These are phyloP conservation scores for Hyphodiscus hymeniophilus DNA, from an alignment of 495 filamentous ascomycete genomes.

Conservation along the genomic window DNA sequence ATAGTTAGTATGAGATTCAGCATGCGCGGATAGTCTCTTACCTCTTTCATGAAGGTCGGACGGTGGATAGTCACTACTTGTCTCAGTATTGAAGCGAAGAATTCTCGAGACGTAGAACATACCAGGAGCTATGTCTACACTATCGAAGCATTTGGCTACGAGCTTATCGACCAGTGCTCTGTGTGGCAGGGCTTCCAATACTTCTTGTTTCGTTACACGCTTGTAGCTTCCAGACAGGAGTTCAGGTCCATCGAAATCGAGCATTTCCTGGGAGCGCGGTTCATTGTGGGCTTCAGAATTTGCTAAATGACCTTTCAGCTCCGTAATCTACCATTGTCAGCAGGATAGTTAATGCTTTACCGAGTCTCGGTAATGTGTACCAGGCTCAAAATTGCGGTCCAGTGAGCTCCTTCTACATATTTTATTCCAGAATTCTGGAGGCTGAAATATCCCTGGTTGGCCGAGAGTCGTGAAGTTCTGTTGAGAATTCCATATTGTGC, in stretches of 20 bases:
- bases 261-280: slow-evolving; percentile 17
- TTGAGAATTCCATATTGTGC: not conserved
- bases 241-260: slow-evolving; percentile 10
- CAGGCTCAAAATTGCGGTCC: slow-evolving; percentile 42
- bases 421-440: slow-evolving; percentile 27
- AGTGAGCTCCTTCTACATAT: slow-evolving; percentile 43
- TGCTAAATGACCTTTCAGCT: slow-evolving; percentile 20
- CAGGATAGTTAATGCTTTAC: not conserved
- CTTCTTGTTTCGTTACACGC: slow-evolving; percentile 24
- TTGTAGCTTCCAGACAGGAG: slow-evolving; percentile 19
- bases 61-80: slow-evolving; percentile 27
- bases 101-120: slow-evolving; percentile 20
- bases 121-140: slow-evolving; percentile 23
- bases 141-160: slow-evolving; percentile 1
- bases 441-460: slow-evolving; percentile 25
- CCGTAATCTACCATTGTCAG: slow-evolving; percentile 7
- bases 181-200: slow-evolving; percentile 33
- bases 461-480: not conserved
- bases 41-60: slow-evolving; percentile 30
- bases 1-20: slow-evolving; percentile 35
- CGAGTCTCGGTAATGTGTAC: not conserved
- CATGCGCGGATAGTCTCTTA: slow-evolving; percentile 3
- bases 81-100: not conserved
- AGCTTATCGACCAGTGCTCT: slow-evolving; percentile 28
- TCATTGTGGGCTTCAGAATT: slow-evolving; percentile 21